Evolutionary conservation across 2,329 filamentous ascomycete genomes (phyloP), one percentile per base, ranked within the genome.

Genomic region (Lojkania enalia): DNA sequence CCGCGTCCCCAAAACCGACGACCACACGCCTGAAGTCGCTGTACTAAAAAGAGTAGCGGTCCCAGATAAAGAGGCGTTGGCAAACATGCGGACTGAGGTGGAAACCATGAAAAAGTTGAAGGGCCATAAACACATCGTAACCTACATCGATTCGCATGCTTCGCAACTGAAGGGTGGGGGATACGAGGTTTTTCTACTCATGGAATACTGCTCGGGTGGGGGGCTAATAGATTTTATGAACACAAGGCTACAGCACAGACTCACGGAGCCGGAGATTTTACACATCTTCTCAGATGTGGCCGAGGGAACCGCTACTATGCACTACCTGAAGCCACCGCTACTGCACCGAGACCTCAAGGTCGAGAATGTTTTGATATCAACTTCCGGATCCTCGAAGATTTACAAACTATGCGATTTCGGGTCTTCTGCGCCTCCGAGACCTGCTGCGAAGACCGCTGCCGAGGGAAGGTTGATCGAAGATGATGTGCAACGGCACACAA

Each of bases 21-120:
- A 91, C 63, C 83, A 88, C 68, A 87, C 88, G 51, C 86, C 87
- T 54, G 87, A 95, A 59, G 77, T 84, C 60, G 90, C 89, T 11
- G 91, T 96, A 37, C 77, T 96, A 64, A 96, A 99, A 79, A 81
- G 94, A 65, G 94, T 99, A 46, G 94, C 94, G 25, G 94, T 97
- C 40, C 90, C 94, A 21, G 94, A 99, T 73, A 96, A 95, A 78
- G 88, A 95, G 54, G 84, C 92, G 46, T 78, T 99, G 73, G 88
- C 89, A 52, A 91, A 88, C 71, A 97, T 99, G 94, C 85, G 94
- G 71, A 97, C 86, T 57, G 94, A 99, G 78, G 94, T 99, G 59
- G 94, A 99, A 76, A 99, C 94, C 12, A 99, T 99, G 94, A 99
- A 99, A 84, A 91, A 94, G 73, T 80, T 99, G 61, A 96, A 96